Conservation (phyloP, 2,329 filamentous ascomycete species). For the Xylaria digitata region DNA sequence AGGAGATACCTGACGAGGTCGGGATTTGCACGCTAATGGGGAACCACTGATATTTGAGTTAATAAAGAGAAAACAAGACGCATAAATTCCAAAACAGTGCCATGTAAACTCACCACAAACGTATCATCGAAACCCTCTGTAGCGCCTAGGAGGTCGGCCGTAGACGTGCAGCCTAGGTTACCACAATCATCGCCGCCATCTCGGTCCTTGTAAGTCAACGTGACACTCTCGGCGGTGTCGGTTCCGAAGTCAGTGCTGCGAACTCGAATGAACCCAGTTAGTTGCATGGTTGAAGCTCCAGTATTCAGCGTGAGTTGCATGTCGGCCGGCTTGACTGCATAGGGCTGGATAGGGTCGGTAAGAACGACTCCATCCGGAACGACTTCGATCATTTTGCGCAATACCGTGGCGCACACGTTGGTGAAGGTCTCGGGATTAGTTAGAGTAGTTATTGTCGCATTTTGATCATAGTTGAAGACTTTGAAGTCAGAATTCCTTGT, state of each 20-base stretch:
- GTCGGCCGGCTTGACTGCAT: conserved; percentile 69
- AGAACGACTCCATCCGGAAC: conserved; percentile 64
- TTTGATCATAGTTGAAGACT: conserved; percentile 66
- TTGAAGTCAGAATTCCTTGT: conserved; percentile 65
- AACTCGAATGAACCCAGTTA: conserved; percentile 68
- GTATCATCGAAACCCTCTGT: conserved; percentile 69
- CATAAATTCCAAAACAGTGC: background rate
- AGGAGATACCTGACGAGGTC: conserved; percentile 69
- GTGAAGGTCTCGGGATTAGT: conserved; percentile 58
- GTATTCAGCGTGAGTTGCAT: conserved; percentile 65
- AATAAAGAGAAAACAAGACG: conserved; percentile 18
- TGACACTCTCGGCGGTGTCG: conserved; percentile 59
- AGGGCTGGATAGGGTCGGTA: conserved; percentile 64
- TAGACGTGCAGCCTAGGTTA: conserved; percentile 56
- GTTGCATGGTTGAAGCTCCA: conserved; percentile 59
- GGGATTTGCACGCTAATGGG: conserved; percentile 63
- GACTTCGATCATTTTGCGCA: conserved; percentile 71
- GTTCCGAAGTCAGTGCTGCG: conserved; percentile 61
- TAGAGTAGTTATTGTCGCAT: conserved; percentile 65
- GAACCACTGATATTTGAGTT: conserved; percentile 50
- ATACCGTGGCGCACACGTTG: conserved; percentile 60
- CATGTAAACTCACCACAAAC: conserved; percentile 60
- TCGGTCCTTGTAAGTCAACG: conserved; percentile 67
- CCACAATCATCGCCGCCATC: conserved; percentile 61
- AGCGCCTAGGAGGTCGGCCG: conserved; percentile 59